Evolutionary conservation across 352 stramenopile genomes (phyloP), one percentile per base, ranked within the genome.

Genomic region (Globisporangium lucens): DNA sequence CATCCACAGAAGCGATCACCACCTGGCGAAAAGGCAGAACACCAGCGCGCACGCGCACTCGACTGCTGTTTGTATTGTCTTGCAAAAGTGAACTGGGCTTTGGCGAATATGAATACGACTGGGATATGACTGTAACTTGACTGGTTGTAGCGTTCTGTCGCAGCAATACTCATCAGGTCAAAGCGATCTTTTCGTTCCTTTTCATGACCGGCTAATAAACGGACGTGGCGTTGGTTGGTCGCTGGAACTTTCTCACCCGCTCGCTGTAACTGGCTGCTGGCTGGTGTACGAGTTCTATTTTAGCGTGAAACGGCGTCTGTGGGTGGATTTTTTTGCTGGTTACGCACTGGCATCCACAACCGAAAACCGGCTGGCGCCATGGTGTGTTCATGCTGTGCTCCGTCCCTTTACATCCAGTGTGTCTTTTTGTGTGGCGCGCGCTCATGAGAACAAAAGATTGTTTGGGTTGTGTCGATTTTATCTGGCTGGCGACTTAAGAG

Each of bases 131-230:
- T 33, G 29, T 33, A 9, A 0, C 20, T 51, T 22, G 43, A 51
- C 43, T 51, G 17, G 43, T 4, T 5, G 17, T n/a, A 15, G 15
- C 5, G 15, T 17, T 8, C 43, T 51, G 43, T 51, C 43, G 43
- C 43, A 51, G 10, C 43, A 3, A 6, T 10, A 10, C 43, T 8
- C 41, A 49, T 49, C 15, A n/a, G 43, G 17, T 51, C 17, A 51
- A 51, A 51, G 43, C 43, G 43, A 51, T 51, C 43, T 51, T 51
- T 51, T 51, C 43, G 43, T 17, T 51, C 43, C 17, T 51, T 46
- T 51, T 46, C 10, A 6, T 51, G 43, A 7, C 43, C 13, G 36
- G 36, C 36, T 15, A 12, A 33, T 46, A 46, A 46, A 20, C 41
- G 41, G 15, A 51, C 43, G 6, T 24, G 15, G 29, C 29, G 29